Evolutionary conservation across 805 yeast genomes (phyloP).

Genomic region (Yarrowia sp.): DNA sequence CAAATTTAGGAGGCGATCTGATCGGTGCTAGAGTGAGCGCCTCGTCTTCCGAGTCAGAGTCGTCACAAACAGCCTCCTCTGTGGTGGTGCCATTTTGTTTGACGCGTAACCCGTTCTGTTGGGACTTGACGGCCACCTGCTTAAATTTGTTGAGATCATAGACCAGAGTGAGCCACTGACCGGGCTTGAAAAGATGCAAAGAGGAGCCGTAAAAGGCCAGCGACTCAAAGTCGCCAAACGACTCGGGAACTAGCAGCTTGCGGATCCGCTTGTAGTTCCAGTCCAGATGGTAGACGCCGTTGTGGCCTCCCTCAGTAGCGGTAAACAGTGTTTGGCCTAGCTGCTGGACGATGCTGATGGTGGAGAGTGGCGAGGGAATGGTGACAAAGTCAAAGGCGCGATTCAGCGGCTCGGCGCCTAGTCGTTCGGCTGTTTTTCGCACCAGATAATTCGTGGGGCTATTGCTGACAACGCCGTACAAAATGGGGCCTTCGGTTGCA

Average conservation of each 20-base stretch:
- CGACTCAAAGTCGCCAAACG: background rate
- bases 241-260: background rate
- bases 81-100: background rate
- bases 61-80: background rate
- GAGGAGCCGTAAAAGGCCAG: background rate
- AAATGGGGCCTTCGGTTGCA: background rate
- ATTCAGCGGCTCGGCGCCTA: background rate
- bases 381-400: constrained; percentile 15
- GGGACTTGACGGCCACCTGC: background rate
- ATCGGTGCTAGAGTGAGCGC: background rate
- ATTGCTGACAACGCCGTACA: background rate
- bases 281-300: constrained; percentile 12
- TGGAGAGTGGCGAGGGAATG: background rate
- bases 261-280: constrained; percentile 22
- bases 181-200: constrained; percentile 7
- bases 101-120: background rate
- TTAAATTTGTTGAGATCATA: constrained; percentile 9
- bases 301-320: background rate
- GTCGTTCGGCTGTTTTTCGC: constrained; percentile 2
- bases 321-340: constrained; percentile 18
- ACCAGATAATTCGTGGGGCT: background rate
- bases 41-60: background rate
- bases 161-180: background rate
- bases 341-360: background rate
- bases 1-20: constrained; percentile 14